Percentiles rank a stretch among this genome's conserved stretches.
Conservation (phyloP, 129 eudicot genomes). For the Flaveria bidentis region DNA sequence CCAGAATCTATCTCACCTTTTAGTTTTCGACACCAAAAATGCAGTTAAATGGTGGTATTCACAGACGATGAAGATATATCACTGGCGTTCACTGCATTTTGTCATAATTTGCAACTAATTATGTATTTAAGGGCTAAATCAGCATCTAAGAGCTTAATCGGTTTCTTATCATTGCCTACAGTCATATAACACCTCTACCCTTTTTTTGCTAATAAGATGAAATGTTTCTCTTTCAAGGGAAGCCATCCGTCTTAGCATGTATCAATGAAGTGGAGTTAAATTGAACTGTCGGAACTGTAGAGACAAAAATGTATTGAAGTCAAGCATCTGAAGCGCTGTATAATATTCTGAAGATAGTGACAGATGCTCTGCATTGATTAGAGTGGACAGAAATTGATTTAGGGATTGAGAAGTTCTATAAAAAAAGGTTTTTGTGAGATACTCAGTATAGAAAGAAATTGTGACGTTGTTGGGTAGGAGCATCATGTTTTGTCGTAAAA, state of each 20-base stretch:
- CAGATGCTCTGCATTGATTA: slow-evolving; percentile 15
- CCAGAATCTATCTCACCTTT: slow-evolving; percentile 19
- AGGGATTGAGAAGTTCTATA: slow-evolving; percentile 8
- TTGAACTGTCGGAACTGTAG: slow-evolving; percentile 25
- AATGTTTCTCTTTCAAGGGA: too few relatives aligned
- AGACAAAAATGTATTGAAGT: slow-evolving; percentile 10
- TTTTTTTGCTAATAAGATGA: too few relatives aligned
- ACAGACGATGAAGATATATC: slow-evolving; percentile 6
- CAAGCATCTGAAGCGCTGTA: slow-evolving; percentile 12
- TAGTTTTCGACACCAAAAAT: slow-evolving; percentile 5
- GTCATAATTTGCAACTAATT: too few relatives aligned
- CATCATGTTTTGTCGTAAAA: slow-evolving; percentile 10
- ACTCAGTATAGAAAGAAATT: not conserved
- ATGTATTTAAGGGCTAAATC: too few relatives aligned
- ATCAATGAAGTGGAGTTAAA: not conserved
- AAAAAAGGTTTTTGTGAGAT: slow-evolving; percentile 9
- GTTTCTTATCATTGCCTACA: too few relatives aligned
- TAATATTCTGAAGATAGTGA: slow-evolving; percentile 14
- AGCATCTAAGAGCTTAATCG: too few relatives aligned
- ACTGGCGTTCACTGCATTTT: not conserved
- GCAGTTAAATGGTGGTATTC: slow-evolving; percentile 4
- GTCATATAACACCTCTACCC: too few relatives aligned
- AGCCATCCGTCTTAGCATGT: not conserved
- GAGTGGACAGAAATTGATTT: slow-evolving; percentile 15
- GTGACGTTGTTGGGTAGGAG: not conserved